Evolutionary conservation across 2,329 filamentous ascomycete species (phyloP).

Genomic region (Talaromyces verruculosus): DNA sequence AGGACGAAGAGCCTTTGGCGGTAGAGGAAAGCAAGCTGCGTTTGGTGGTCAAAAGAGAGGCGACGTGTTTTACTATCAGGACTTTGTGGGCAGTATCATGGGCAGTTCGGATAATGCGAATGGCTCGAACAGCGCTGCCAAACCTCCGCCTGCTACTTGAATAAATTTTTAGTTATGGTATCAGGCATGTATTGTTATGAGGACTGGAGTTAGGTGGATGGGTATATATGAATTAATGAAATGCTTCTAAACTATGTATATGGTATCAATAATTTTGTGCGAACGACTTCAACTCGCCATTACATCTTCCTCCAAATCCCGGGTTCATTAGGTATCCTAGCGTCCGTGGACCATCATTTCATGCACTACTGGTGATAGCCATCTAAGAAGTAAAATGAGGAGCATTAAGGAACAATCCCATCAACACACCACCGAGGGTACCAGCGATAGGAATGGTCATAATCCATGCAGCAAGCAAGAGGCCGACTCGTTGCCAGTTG

Average conservation of each 20-base stretch:
- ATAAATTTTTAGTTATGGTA: not conserved
- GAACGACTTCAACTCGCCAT: not conserved
- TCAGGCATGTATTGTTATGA: not conserved
- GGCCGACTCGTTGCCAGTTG: conserved; percentile 71
- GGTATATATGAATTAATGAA: not conserved
- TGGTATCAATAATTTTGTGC: conserved; percentile 7
- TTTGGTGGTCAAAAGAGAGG: conserved; percentile 63
- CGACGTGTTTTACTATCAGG: conserved; percentile 90
- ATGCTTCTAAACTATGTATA: not conserved
- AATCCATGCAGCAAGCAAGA: conserved; percentile 68
- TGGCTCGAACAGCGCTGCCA: conserved; percentile 21
- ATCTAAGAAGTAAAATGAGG: conserved; percentile 10
- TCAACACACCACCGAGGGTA: conserved; percentile 18
- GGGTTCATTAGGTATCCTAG: not conserved
- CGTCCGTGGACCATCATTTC: not conserved
- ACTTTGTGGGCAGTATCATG: conserved; percentile 75
- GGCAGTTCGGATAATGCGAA: conserved; percentile 49
- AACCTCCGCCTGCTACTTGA: not conserved
- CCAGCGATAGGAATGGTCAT: conserved; percentile 64
- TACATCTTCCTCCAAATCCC: not conserved
- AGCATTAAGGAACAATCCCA: conserved; percentile 21
- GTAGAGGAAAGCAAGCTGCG: conserved; percentile 47
- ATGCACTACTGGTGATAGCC: not conserved
- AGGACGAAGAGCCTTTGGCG: conserved; percentile 77
- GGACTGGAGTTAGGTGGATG: not conserved